These are phyloP conservation scores for Pichia pseudocactophila DNA, from an alignment of 805 yeast species.

Conservation along the genomic window DNA sequence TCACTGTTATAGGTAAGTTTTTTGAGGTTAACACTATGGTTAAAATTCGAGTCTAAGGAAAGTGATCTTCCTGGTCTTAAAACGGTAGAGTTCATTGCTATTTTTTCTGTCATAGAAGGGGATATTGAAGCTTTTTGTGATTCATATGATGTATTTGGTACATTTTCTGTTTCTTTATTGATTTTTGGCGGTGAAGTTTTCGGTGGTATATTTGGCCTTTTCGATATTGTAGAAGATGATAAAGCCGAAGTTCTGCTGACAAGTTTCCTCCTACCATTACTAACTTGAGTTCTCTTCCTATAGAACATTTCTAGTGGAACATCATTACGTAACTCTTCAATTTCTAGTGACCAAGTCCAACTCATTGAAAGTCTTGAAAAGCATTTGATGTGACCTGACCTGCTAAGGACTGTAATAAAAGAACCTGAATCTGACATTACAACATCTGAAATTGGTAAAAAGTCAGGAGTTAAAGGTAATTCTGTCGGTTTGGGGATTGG, in stretches of 20 bases:
- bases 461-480: conserved; percentile 33
- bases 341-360: conserved; percentile 47
- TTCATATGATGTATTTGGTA: neutral
- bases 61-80: conserved; percentile 15
- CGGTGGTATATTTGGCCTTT: conserved; percentile 1
- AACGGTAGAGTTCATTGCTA: neutral
- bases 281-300: conserved; percentile 40
- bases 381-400: conserved; percentile 45
- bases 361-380: conserved; percentile 48
- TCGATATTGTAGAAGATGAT: conserved; percentile 3
- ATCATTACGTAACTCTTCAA: conserved; percentile 30
- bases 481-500: conserved; percentile 40
- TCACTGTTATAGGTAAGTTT: conserved; percentile 23
- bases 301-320: conserved; percentile 51
- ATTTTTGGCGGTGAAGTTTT: neutral
- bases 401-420: conserved; percentile 46
- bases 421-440: conserved; percentile 53
- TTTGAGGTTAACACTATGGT: conserved; percentile 21
- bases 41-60: conserved; percentile 28
- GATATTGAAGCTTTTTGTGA: neutral
- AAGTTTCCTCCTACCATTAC: conserved; percentile 28
- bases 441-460: conserved; percentile 56
- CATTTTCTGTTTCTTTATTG: neutral
- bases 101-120: neutral
- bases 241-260: conserved; percentile 14